phyloP scores from a whole-genome alignment of 140 eudicot genomes.

The Senecio squalidus region DNA sequence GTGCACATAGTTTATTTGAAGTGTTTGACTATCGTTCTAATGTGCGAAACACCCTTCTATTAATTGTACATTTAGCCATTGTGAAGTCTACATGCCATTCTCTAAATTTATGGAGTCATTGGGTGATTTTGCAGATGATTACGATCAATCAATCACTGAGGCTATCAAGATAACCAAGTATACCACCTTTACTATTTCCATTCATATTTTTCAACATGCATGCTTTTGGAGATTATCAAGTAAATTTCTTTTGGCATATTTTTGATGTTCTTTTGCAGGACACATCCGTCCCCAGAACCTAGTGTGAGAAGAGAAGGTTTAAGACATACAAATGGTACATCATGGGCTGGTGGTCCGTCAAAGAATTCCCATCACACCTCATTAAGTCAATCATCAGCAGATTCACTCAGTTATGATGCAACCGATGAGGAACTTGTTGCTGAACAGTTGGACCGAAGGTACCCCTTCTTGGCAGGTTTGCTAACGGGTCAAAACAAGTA shows the following conservation, averaged over 20 bases:
- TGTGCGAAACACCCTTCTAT: neutral
- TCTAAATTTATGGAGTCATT: conserved; percentile 7
- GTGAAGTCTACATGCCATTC: neutral
- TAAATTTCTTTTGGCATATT: conserved; percentile 1
- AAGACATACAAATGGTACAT: conserved; percentile 51
- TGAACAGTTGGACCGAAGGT: conserved; percentile 78
- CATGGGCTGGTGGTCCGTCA: conserved; percentile 51
- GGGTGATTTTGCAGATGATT: conserved; percentile 75
- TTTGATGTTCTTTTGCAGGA: conserved; percentile 23
- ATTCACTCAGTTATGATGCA: conserved; percentile 47
- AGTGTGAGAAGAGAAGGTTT: conserved; percentile 46
- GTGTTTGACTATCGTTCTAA: neutral
- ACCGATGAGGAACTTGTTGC: conserved; percentile 48
- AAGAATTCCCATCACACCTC: conserved; percentile 36
- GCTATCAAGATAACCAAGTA: conserved; percentile 93
- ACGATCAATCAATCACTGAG: conserved; percentile 84
- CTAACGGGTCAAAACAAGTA: no score
- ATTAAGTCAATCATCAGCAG: conserved; percentile 39
- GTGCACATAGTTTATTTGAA: neutral
- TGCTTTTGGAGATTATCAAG: neutral
- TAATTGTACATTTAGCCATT: neutral
- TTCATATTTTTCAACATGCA: neutral
- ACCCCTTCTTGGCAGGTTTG: conserved; percentile 1
- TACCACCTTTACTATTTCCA: neutral
- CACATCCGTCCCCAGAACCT: conserved; percentile 56